Evolutionary conservation across 1,284 basidiomycete species (phyloP), one percentile per base, ranked within the genome.

Genomic region (Puccinia horiana): DNA sequence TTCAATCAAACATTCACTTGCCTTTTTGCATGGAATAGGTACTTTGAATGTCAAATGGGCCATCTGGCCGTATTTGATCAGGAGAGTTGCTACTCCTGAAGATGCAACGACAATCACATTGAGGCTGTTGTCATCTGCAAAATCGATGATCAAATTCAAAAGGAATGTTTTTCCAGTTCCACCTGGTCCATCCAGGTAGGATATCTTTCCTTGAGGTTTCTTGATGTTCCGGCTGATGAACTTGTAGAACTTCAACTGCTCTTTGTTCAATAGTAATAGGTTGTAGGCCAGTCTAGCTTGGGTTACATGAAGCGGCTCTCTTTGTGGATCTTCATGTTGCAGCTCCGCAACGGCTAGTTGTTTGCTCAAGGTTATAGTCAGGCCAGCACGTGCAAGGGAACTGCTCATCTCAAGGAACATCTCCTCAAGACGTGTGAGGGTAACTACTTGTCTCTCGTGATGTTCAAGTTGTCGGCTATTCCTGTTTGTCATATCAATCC

Each of bases 151-250:
- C n/a, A n/a, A n/a, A n/a, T 88, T 89, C 81, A 88, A 88, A 0
- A 90, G 61, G 85, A 87, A 90, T 0, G 89, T 90, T 83, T 90
- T 91, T 2, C 89, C 89, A 83, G 58, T 63, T 35, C 58, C 58
- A 18, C 58, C 58, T 1, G 58, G 58, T 9, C 58, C 58, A 18
- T 63, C 58, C 18, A 63, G 12, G 14, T 35, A 37, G 32, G 37
- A 63, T 3, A 18, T 6, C 18, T 16, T 18, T 16, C 4, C 4
- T 18, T 4, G 1, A 3, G 35, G 18, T 12, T 32, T 35, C 3
- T 37, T 37, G 2, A 63, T 2, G 1, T 5, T 6, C 4, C 20
- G 14, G 5, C 37, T 63, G 16, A 37, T 18, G 2, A 14, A 3
- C 18, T 35, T 12, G n/a, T 8, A 63, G 16, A 63, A 35, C 6